phyloP scores from a whole-genome alignment of 1,284 basidiomycete genomes.

The Cryptococcus sp. region DNA sequence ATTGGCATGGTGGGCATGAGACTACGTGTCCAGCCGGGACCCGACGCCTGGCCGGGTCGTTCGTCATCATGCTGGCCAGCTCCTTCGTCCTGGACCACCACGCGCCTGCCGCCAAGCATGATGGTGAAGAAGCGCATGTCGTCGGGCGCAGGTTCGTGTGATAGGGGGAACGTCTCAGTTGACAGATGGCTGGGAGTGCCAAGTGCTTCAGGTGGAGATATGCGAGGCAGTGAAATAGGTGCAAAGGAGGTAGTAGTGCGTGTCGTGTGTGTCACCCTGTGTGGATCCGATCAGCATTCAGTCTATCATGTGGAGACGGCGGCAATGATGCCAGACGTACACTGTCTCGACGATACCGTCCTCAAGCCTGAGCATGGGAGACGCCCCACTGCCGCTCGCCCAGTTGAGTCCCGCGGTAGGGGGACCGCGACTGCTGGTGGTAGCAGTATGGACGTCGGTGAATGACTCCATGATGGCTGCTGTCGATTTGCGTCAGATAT shows the following conservation, averaged over 20 bases:
- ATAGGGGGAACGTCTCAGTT: constrained; percentile 43
- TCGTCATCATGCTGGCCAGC: constrained; percentile 3
- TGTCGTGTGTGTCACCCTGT: constrained; percentile 46
- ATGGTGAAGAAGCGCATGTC: constrained; percentile 48
- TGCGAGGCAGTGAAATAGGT: constrained; percentile 46
- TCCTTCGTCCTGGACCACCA: constrained; percentile 47
- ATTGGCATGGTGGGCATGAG: background rate
- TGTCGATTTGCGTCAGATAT: too few relatives aligned
- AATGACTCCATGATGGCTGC: too few relatives aligned
- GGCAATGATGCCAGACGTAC: constrained; percentile 26
- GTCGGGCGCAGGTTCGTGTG: constrained; percentile 43
- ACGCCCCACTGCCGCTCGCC: constrained; percentile 16
- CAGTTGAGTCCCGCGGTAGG: constrained; percentile 21
- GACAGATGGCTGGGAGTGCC: constrained; percentile 34
- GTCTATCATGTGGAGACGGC: background rate
- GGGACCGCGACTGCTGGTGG: constrained; percentile 3
- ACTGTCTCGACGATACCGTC: constrained; percentile 51
- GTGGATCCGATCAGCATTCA: constrained; percentile 9
- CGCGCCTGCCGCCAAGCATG: constrained; percentile 42
- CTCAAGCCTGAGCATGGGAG: constrained; percentile 42
- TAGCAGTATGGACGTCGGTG: constrained; percentile 6
- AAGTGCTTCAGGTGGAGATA: constrained; percentile 39
- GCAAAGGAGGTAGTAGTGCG: constrained; percentile 50
- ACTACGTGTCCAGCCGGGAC: constrained; percentile 30
- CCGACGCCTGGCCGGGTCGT: constrained; percentile 15